Base-by-base conservation (phyloP, 2,329 filamentous ascomycete genomes). In the Aspergillus hortae region DNA sequence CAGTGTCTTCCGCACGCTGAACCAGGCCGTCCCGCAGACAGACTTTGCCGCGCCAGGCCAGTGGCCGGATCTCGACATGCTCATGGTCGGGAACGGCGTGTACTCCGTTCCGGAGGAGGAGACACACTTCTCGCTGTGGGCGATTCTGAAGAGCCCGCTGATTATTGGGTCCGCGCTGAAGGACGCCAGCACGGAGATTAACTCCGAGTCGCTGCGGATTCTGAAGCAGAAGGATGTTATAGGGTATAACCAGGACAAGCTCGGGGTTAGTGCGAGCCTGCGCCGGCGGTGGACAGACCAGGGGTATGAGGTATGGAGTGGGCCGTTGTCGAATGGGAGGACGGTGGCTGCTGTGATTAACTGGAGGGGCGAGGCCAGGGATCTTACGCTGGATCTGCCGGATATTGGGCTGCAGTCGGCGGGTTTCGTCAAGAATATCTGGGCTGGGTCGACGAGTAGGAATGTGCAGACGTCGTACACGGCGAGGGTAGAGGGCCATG, bases 181-280 rank as follows among this genome's bases (percentile, higher is more conserved):
- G 23, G 62, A 68, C 10, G 60, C 61, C 0, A 51, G 47, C 4
- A 64, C 59, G 0, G 49, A 73, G 3, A 74, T 77, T 0, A 68
- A 71, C 1, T 51, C 63, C 0, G 62, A 65, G 0, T 79, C 78
- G 0, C 59, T 80, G 12, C 64, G 66, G 5, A 67, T 79, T 14
- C 61, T 80, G 44, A 69, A 68, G 1, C 83, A 84, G 63, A 68
- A 73, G 23, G 80, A 82, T 49, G 75, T 82, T 19, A 79, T 85
- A 21, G 76, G 76, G 0, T 79, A 82, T 60, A 84, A 84, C 57
- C 81, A 85, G 57, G 82, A 85, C 58, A 53, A 75, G 0, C 64
- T 84, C 0, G 80, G 74, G 0, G 67, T 76, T 48, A 78, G 80
- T 42, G 79, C 80, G 0, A 70, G 71, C n/a, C 67, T 86, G 1